Evolutionary conservation across 768 basidiomycete species (phyloP).

Genomic region (Russula griseocarnosa): DNA sequence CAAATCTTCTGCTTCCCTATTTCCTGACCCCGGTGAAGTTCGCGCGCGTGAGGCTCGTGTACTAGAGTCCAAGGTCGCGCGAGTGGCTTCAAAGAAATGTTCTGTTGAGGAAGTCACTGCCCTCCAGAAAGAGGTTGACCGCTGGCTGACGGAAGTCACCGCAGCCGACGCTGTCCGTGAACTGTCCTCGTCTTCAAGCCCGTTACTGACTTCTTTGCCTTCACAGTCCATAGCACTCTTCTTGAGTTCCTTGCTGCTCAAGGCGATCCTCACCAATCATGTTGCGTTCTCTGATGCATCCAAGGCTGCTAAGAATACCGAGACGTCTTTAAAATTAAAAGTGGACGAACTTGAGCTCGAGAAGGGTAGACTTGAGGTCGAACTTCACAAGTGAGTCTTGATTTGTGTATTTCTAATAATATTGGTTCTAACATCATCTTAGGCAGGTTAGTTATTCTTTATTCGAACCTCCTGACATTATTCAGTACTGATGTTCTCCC

Average conservation of each 20-base stretch:
- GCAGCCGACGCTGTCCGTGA: slow-evolving; percentile 59
- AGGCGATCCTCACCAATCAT: slow-evolving; percentile 81
- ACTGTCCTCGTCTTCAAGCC: slow-evolving; percentile 28
- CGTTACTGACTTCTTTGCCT: slow-evolving; percentile 17
- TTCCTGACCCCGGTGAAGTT: slow-evolving; percentile 34
- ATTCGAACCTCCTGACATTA: background rate
- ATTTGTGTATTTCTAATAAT: slow-evolving; percentile 11
- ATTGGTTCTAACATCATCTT: slow-evolving; percentile 1
- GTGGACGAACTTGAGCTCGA: slow-evolving; percentile 60
- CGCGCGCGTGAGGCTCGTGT: slow-evolving; percentile 50
- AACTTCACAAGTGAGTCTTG: slow-evolving; percentile 62
- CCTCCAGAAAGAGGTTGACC: slow-evolving; percentile 74
- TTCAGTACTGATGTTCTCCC: slow-evolving; percentile 11
- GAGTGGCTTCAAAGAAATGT: slow-evolving; percentile 79
- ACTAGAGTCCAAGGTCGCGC: slow-evolving; percentile 74
- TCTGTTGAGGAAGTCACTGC: slow-evolving; percentile 79
- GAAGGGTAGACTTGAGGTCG: slow-evolving; percentile 59
- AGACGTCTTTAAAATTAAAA: slow-evolving; percentile 58
- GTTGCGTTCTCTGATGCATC: slow-evolving; percentile 73
- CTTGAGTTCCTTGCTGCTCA: slow-evolving; percentile 72
- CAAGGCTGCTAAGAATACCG: slow-evolving; percentile 59
- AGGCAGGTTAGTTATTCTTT: slow-evolving; percentile 26
- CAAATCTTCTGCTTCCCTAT: slow-evolving; percentile 33
- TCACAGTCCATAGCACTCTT: slow-evolving; percentile 60
- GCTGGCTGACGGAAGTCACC: slow-evolving; percentile 63